Base-by-base conservation (phyloP, 352 stramenopile species). In the Lagenidium giganteum region DNA sequence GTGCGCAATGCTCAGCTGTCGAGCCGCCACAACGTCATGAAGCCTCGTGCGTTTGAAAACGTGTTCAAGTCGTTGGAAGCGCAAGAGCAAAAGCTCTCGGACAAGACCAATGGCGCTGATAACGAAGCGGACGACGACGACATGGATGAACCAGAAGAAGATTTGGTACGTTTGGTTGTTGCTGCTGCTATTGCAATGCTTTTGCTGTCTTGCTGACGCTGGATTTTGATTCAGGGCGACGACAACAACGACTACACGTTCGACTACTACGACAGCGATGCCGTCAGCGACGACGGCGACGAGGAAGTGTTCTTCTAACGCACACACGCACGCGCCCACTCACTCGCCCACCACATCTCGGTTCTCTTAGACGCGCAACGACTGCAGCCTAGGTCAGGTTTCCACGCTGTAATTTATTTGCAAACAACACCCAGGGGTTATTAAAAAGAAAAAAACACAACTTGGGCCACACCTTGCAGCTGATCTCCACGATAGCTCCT, bases 181-280 rank as follows among this genome's bases (percentile, higher is more conserved):
- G 18, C 9, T 33, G 26, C 8, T 28, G 4, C 4, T 36, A 23
- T 17, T 21, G 20, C 16, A 5, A 14, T 16, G 21, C 4, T n/a
- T 27, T 1, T 25, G 9, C 30, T 50, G 42, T 41, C 18, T n/a
- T n/a, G n/a, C n/a, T 46, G 24, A n/a, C 3, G 18, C 2, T 45
- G 23, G 38, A 4, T 16, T 4, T 31, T 42, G 1, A 17, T 3
- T 4, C 26, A 63, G 55, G 73, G 74, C 28, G 74, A 87, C 31
- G 74, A 87, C 47, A 83, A 77, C 60, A 87, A 87, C 64, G 74
- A 87, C 61, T 87, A 87, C 61, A 87, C 74, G 30, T 83, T 83
- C 42, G 74, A 87, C 44, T 87, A 87, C 54, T 87, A 83, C 67
- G 74, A 87, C 36, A 87, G 74, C 46, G 74, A 87, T 50, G 66